Percentiles rank a stretch among this genome's conserved stretches.
phyloP scores from a whole-genome alignment of 352 stramenopile genomes.

The Phytophthora europaea region DNA sequence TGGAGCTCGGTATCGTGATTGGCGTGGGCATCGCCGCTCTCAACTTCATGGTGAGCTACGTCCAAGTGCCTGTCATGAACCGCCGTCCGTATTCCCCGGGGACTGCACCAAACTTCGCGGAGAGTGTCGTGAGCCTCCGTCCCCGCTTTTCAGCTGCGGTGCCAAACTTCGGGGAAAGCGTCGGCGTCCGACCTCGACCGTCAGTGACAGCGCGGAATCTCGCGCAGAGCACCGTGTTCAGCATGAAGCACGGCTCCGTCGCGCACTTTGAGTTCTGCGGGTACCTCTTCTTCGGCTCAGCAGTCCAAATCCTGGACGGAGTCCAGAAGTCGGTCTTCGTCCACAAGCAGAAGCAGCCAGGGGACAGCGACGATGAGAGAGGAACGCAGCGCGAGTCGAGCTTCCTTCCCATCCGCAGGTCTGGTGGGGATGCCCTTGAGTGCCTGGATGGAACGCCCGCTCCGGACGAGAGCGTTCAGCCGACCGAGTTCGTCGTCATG shows the following conservation, averaged over 20 bases:
- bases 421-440: conserved; percentile 60
- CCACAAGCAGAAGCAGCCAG: conserved; percentile 30
- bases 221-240: conserved; percentile 60
- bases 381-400: conserved; percentile 30
- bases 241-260: conserved; percentile 63
- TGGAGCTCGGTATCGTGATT: conserved; percentile 95
- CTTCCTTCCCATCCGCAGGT: conserved; percentile 52
- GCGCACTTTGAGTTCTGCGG: conserved; percentile 81
- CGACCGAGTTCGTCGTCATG: conserved; percentile 82
- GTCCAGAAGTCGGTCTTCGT: conserved; percentile 77
- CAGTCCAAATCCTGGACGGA: conserved; percentile 74
- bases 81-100: conserved; percentile 48
- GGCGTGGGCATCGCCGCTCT: conserved; percentile 90
- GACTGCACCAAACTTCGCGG: conserved; percentile 41
- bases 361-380: conserved; percentile 19
- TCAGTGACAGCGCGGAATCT: conserved; percentile 47
- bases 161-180: conserved; percentile 36
- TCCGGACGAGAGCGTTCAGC: conserved; percentile 39
- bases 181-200: conserved; percentile 19
- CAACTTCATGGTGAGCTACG: conserved; percentile 83
- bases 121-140: conserved; percentile 55
- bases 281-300: conserved; percentile 85
- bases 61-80: conserved; percentile 67
- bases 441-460: conserved; percentile 67
- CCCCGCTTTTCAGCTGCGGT: conserved; percentile 64